phyloP scores from a whole-genome alignment of 306 rosid species.

The Dicorynia guianensis region DNA sequence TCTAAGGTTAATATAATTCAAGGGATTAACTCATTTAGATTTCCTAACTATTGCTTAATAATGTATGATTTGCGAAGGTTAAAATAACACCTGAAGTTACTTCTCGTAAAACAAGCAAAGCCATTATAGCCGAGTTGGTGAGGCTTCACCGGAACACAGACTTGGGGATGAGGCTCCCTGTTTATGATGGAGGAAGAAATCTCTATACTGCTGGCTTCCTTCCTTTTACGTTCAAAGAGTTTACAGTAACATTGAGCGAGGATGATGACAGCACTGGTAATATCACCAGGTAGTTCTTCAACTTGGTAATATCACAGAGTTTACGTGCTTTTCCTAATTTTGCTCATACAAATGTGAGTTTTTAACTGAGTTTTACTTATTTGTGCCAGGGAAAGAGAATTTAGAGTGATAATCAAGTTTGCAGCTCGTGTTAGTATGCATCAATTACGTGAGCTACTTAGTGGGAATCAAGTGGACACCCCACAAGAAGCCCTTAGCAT shows the following conservation, averaged over 20 bases:
- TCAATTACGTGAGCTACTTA: slow-evolving; percentile 54
- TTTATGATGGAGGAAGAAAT: slow-evolving; percentile 58
- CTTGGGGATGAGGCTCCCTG: slow-evolving; percentile 52
- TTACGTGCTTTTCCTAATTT: background rate
- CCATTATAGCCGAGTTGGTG: slow-evolving; percentile 55
- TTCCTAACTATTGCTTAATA: background rate
- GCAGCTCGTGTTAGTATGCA: slow-evolving; percentile 52
- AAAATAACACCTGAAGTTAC: slow-evolving; percentile 50
- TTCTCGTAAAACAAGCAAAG: slow-evolving; percentile 50
- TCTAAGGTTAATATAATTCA: background rate
- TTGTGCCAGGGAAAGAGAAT: slow-evolving; percentile 50
- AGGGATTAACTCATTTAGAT: background rate
- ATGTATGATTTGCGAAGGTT: slow-evolving; percentile 43
- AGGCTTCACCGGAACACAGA: slow-evolving; percentile 46
- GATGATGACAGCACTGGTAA: slow-evolving; percentile 40
- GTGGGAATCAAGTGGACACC: slow-evolving; percentile 49
- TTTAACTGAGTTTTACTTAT: background rate
- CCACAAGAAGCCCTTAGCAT: slow-evolving; percentile 57
- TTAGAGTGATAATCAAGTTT: slow-evolving; percentile 47
- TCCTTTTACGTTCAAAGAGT: slow-evolving; percentile 55
- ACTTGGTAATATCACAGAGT: no score
- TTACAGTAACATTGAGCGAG: slow-evolving; percentile 36
- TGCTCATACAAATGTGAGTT: background rate
- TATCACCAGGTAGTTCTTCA: slow-evolving; percentile 37
- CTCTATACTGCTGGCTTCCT: slow-evolving; percentile 61